These are phyloP conservation scores for Marasmius oreades DNA, from an alignment of 1,284 basidiomycete species.

Conservation along the genomic window DNA sequence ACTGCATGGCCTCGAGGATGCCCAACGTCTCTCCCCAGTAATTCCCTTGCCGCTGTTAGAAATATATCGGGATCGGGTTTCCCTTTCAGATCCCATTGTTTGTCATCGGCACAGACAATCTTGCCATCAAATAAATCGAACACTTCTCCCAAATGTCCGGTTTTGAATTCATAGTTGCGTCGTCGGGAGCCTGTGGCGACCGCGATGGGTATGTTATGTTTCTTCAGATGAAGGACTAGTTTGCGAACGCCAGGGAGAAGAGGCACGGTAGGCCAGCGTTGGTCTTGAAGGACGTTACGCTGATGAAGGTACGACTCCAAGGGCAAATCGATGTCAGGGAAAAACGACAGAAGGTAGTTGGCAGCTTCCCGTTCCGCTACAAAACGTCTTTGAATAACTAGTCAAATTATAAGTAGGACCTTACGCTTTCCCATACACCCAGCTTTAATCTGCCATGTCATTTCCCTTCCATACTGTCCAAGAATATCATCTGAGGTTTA, in stretches of 20 bases:
- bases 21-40: slow-evolving; percentile 56
- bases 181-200: slow-evolving; percentile 72
- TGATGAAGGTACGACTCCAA: slow-evolving; percentile 54
- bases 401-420: slow-evolving; percentile 23
- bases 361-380: slow-evolving; percentile 65
- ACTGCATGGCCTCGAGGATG: slow-evolving; percentile 29
- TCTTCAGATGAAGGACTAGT: slow-evolving; percentile 63
- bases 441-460: slow-evolving; percentile 84
- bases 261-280: slow-evolving; percentile 60
- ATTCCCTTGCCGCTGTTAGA: slow-evolving; percentile 56
- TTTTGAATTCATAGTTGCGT: slow-evolving; percentile 64
- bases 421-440: slow-evolving; percentile 82
- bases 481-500: slow-evolving; percentile 58
- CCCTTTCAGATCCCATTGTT: slow-evolving; percentile 41
- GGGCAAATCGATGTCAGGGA: slow-evolving; percentile 63
- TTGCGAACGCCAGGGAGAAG: slow-evolving; percentile 66
- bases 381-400: slow-evolving; percentile 1
- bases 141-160: slow-evolving; percentile 50
- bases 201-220: slow-evolving; percentile 66
- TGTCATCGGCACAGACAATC: slow-evolving; percentile 69
- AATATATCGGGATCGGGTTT: slow-evolving; percentile 79
- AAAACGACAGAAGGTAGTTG: slow-evolving; percentile 66
- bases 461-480: slow-evolving; percentile 63
- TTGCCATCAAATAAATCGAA: slow-evolving; percentile 58
- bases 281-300: slow-evolving; percentile 56